Conservation (phyloP, 2,329 filamentous ascomycete species). For the Colletotrichum sidae region DNA sequence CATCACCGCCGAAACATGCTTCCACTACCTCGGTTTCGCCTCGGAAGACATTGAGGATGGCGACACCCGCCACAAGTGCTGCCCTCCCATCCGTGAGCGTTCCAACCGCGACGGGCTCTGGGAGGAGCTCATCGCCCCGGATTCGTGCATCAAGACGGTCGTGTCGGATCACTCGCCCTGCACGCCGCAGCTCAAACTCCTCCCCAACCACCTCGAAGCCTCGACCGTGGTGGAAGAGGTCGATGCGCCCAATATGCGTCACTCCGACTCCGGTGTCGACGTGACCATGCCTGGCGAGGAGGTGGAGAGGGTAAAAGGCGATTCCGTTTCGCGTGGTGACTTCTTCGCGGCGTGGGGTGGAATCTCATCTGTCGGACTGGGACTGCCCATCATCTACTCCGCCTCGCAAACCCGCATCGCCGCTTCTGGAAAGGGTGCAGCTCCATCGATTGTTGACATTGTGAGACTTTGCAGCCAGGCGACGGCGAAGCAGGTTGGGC, state of each 20-base stretch:
- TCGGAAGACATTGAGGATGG: conserved; percentile 85
- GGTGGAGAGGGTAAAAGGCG: conserved; percentile 51
- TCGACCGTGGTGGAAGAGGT: conserved; percentile 41
- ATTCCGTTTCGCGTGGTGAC: conserved; percentile 68
- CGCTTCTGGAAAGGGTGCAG: conserved; percentile 53
- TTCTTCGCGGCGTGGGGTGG: conserved; percentile 98
- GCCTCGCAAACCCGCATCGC: conserved; percentile 73
- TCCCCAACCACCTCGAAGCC: conserved; percentile 74
- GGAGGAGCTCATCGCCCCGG: conserved; percentile 77
- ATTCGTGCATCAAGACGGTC: conserved; percentile 89
- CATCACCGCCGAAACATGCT: conserved; percentile 94
- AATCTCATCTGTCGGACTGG: conserved; percentile 92
- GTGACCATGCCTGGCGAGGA: conserved; percentile 52
- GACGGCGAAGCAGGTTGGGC: conserved; percentile 88
- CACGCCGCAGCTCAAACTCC: conserved; percentile 91
- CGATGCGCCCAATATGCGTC: conserved; percentile 52
- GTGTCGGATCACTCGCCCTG: conserved; percentile 97
- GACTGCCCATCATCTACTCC: conserved; percentile 90
- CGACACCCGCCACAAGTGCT: conserved; percentile 95
- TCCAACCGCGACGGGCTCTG: conserved; percentile 88
- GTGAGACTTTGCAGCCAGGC: conserved; percentile 87
- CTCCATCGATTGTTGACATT: conserved; percentile 76
- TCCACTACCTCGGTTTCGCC: conserved; percentile 90
- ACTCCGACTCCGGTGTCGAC: conserved; percentile 66
- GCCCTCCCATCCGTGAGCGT: conserved; percentile 86